These are phyloP conservation scores for Penicillium capsulatum DNA, from an alignment of 2,329 filamentous ascomycete species.

Conservation along the genomic window DNA sequence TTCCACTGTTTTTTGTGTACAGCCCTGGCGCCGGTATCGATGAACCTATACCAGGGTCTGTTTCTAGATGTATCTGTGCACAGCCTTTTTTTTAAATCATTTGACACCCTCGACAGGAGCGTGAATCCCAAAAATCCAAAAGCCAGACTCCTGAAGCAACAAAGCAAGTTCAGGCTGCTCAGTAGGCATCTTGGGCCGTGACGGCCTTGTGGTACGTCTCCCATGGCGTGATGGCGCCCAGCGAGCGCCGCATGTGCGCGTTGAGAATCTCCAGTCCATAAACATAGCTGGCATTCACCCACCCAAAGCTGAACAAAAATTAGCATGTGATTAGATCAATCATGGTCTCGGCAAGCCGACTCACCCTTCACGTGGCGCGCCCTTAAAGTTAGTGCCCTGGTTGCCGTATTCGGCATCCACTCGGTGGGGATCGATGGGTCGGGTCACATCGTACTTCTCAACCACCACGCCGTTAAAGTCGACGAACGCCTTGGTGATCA, in stretches of 20 bases:
- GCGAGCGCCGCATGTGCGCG: conserved; percentile 80
- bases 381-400: conserved; percentile 91
- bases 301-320: conserved; percentile 68
- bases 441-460: conserved; percentile 97
- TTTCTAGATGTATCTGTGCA: background rate
- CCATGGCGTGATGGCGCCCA: conserved; percentile 83
- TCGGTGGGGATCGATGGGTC: conserved; percentile 81
- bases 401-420: conserved; percentile 98
- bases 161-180: conserved; percentile 1
- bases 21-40: no score
- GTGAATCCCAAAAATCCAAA: background rate
- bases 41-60: no score
- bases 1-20: no score
- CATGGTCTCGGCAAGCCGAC: conserved; percentile 38
- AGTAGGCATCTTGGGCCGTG: conserved; percentile 34
- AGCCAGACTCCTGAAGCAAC: background rate
- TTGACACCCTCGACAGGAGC: no score
- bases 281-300: conserved; percentile 98
- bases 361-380: conserved; percentile 92
- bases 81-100: background rate
- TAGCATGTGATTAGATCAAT: conserved; percentile 6
- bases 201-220: conserved; percentile 71
- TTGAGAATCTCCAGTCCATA: conserved; percentile 86
- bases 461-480: conserved; percentile 98
- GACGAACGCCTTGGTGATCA: conserved; percentile 97